These are phyloP conservation scores for Penicillium angulare DNA, from an alignment of 495 filamentous ascomycete genomes.

Conservation along the genomic window DNA sequence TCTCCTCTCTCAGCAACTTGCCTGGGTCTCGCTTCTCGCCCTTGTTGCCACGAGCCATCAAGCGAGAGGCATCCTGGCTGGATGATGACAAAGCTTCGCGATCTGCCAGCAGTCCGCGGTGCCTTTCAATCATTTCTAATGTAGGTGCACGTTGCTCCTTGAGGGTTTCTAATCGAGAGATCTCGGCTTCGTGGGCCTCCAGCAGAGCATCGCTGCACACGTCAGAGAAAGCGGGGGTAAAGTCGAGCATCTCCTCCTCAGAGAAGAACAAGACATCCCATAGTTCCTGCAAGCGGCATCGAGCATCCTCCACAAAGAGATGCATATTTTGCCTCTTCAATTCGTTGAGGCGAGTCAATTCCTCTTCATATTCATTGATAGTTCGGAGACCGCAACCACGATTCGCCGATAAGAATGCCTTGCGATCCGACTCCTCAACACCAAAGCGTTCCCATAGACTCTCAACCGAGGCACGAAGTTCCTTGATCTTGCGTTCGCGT, in stretches of 20 bases:
- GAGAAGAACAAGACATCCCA: conserved; percentile 94
- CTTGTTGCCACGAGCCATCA: conserved; percentile 85
- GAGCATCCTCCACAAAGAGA: conserved; percentile 90
- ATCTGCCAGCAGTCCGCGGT: conserved; percentile 81
- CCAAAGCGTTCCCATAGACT: conserved; percentile 86
- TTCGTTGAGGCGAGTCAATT: conserved; percentile 80
- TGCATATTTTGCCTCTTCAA: conserved; percentile 93
- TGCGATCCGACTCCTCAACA: conserved; percentile 76
- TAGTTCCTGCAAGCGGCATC: conserved; percentile 83
- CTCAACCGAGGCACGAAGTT: conserved; percentile 71
- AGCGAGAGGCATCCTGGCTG: conserved; percentile 88
- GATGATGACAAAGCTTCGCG: conserved; percentile 82
- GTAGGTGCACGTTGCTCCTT: conserved; percentile 86
- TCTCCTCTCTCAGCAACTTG: conserved; percentile 93
- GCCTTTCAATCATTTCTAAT: conserved; percentile 76
- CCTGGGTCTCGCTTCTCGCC: conserved; percentile 90
- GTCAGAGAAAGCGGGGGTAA: conserved; percentile 88
- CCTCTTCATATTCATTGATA: conserved; percentile 94
- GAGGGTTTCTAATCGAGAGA: conserved; percentile 73
- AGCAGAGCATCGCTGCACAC: conserved; percentile 83
- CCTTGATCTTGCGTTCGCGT: conserved; percentile 78
- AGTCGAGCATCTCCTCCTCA: conserved; percentile 97
- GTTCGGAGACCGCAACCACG: conserved; percentile 79
- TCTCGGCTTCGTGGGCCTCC: conserved; percentile 84
- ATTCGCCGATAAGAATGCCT: conserved; percentile 70